phyloP scores from a whole-genome alignment of 768 basidiomycete genomes.

The Glaciozyma antarctica region DNA sequence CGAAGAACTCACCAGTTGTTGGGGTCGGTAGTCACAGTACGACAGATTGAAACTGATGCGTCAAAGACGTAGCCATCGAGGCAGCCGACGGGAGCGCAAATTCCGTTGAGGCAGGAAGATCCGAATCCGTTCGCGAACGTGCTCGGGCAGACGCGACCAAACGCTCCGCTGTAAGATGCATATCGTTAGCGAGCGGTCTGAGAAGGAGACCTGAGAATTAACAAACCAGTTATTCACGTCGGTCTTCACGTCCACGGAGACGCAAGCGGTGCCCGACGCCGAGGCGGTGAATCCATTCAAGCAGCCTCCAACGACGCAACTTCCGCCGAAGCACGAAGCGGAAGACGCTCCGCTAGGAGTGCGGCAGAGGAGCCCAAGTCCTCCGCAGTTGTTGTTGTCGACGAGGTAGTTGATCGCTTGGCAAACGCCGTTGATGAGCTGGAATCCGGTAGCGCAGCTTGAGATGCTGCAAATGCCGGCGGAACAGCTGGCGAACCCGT shows the following conservation, averaged over 20 bases:
- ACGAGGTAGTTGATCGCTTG: too few species aligned
- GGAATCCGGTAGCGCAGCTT: too few species aligned
- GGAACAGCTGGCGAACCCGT: too few species aligned
- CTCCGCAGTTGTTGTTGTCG: too few species aligned
- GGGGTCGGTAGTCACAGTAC: slow-evolving; percentile 2
- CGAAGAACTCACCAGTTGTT: slow-evolving; percentile 16
- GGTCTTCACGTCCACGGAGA: neutral
- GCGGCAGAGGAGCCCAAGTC: too few species aligned
- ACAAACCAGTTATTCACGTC: slow-evolving; percentile 10
- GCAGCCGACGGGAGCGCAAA: slow-evolving; percentile 19
- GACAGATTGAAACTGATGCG: slow-evolving; percentile 10
- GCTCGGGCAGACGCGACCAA: slow-evolving; percentile 15
- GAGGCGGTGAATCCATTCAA: too few species aligned
- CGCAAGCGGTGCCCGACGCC: neutral
- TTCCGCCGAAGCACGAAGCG: too few species aligned
- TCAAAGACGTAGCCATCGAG: slow-evolving; percentile 17
- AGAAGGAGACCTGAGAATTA: neutral
- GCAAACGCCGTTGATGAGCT: too few species aligned
- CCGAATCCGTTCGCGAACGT: slow-evolving; percentile 19
- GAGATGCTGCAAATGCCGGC: too few species aligned
- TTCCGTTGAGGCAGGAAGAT: slow-evolving; percentile 8
- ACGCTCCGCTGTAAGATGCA: neutral
- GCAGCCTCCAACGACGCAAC: too few species aligned
- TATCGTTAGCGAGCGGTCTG: neutral
- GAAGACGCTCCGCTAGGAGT: too few species aligned